Evolutionary conservation across 192 early-diverging fungal genomes (phyloP).

Genomic region (Paraglomus occultum): DNA sequence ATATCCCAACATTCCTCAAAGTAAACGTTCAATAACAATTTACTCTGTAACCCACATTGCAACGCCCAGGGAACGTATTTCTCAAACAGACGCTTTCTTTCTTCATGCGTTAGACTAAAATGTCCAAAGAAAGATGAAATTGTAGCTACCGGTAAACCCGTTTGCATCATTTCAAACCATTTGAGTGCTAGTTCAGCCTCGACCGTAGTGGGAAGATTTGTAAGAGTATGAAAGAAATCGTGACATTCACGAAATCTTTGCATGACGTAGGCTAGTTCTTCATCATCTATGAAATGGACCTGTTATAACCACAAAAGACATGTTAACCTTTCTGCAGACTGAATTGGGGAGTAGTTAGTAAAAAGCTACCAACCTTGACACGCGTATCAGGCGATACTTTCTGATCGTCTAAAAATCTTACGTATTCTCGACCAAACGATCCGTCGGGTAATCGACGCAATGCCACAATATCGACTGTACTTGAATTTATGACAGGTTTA

Average conservation of each 20-base stretch:
- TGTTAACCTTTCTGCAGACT: background rate
- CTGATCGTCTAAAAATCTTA: constrained; percentile 74
- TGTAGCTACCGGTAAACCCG: constrained; percentile 84
- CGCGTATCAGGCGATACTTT: constrained; percentile 82
- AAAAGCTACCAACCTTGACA: constrained; percentile 49
- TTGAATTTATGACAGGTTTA: constrained; percentile 73
- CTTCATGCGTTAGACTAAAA: constrained; percentile 55
- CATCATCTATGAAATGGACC: constrained; percentile 87
- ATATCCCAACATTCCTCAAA: constrained; percentile 83
- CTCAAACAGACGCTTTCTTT: constrained; percentile 62
- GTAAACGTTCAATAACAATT: constrained; percentile 83
- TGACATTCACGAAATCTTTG: constrained; percentile 90
- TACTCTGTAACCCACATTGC: constrained; percentile 69
- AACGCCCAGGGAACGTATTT: constrained; percentile 92
- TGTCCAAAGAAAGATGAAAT: constrained; percentile 85
- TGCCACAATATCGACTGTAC: constrained; percentile 62
- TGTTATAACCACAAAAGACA: constrained; percentile 22
- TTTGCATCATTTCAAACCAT: constrained; percentile 92
- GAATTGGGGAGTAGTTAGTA: background rate
- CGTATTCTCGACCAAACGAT: constrained; percentile 88
- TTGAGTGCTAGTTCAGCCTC: constrained; percentile 93
- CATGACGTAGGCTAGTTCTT: constrained; percentile 93
- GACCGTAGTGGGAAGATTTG: constrained; percentile 75
- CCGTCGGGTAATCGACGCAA: constrained; percentile 63
- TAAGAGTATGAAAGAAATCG: constrained; percentile 91